Evolutionary conservation across 768 basidiomycete species (phyloP).

Genomic region (Dictyophora rubrovolvata): DNA sequence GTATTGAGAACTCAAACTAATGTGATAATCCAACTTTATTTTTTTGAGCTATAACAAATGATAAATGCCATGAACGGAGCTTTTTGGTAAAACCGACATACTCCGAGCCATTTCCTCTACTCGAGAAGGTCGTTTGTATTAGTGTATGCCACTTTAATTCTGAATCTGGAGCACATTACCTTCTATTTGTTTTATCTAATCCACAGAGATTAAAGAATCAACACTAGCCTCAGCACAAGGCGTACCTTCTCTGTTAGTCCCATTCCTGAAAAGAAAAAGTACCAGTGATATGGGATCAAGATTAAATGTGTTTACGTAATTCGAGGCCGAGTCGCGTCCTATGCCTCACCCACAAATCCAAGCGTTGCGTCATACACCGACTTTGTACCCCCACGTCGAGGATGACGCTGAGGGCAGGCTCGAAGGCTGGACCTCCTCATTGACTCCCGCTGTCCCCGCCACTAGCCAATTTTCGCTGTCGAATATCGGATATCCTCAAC

Average conservation of each 20-base stretch:
- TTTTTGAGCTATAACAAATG: slow-evolving; percentile 65
- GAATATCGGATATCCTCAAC: slow-evolving; percentile 19
- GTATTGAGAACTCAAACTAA: neutral
- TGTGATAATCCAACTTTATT: slow-evolving; percentile 56
- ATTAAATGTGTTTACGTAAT: neutral
- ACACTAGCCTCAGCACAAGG: slow-evolving; percentile 2
- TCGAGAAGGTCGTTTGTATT: neutral
- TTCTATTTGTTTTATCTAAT: slow-evolving; percentile 90
- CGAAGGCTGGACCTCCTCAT: slow-evolving; percentile 20
- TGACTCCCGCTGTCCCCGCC: neutral
- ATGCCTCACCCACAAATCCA: slow-evolving; percentile 5
- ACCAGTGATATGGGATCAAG: neutral
- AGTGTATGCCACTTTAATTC: neutral
- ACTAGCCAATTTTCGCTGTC: neutral
- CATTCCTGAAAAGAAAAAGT: slow-evolving; percentile 42
- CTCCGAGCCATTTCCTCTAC: slow-evolving; percentile 97
- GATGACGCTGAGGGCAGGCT: slow-evolving; percentile 35
- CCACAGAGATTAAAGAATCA: slow-evolving; percentile 1
- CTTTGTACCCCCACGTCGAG: slow-evolving; percentile 56
- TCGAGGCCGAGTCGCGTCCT: neutral
- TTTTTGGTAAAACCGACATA: slow-evolving; percentile 29
- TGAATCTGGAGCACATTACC: slow-evolving; percentile 32
- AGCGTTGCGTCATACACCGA: slow-evolving; percentile 45
- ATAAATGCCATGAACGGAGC: neutral
- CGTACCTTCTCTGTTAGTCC: slow-evolving; percentile 84